Percentiles rank a stretch among this genome's conserved stretches.
phyloP scores from a whole-genome alignment of 2,329 filamentous ascomycete species.

The Cadophora gregata region DNA sequence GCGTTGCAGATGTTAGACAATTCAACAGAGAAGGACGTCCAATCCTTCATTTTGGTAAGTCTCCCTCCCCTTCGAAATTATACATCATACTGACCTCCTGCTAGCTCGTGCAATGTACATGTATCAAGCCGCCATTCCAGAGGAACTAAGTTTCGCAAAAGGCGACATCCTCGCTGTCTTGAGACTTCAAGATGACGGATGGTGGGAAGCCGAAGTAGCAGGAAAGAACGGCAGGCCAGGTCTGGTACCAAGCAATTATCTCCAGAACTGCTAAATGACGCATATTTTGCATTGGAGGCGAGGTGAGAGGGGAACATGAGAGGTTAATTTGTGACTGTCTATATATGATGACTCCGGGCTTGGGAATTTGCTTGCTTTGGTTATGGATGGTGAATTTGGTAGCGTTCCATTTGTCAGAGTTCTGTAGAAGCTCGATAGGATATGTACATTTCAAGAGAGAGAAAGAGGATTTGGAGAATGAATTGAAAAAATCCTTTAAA shows the following conservation, averaged over 20 bases:
- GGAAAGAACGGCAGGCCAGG: slow-evolving; percentile 65
- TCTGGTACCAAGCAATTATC: slow-evolving; percentile 72
- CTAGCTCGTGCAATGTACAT: slow-evolving; percentile 91
- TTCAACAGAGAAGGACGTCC: slow-evolving; percentile 85
- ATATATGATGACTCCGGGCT: slow-evolving; percentile 3
- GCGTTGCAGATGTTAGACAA: slow-evolving; percentile 80
- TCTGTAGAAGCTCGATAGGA: background rate
- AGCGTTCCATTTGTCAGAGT: slow-evolving; percentile 9
- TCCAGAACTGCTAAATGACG: slow-evolving; percentile 47
- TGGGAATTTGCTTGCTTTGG: background rate
- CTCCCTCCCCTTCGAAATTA: background rate
- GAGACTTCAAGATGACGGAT: slow-evolving; percentile 93
- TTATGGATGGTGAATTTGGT: background rate
- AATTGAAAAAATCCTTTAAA: background rate
- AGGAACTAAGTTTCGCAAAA: slow-evolving; percentile 91
- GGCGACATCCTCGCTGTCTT: slow-evolving; percentile 89
- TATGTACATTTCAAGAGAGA: background rate
- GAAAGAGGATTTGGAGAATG: background rate
- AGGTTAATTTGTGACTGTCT: slow-evolving; percentile 11
- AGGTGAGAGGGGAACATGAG: background rate
- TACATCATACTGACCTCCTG: slow-evolving; percentile 35
- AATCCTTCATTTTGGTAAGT: slow-evolving; percentile 93
- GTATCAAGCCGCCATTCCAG: slow-evolving; percentile 93
- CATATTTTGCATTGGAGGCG: slow-evolving; percentile 1
- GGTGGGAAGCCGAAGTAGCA: slow-evolving; percentile 98